These are phyloP conservation scores for Escovopsis sp. DNA, from an alignment of 2,329 filamentous ascomycete species.

Conservation along the genomic window DNA sequence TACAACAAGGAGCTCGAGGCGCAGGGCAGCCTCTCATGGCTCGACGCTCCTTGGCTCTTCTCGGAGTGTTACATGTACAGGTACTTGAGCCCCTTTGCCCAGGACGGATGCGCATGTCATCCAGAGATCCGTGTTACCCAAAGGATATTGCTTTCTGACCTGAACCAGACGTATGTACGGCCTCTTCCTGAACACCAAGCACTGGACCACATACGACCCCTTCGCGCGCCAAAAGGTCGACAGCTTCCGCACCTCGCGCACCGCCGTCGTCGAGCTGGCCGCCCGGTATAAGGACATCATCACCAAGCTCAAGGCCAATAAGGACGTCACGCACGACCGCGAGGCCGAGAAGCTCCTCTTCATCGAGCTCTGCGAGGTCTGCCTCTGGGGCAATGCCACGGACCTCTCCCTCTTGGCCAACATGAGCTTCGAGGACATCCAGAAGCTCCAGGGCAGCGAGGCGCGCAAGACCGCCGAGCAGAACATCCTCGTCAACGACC, in stretches of 20 bases:
- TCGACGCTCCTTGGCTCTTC: conserved; percentile 75
- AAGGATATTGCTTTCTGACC: background rate
- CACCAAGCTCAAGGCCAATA: conserved; percentile 42
- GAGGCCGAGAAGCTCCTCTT: conserved; percentile 68
- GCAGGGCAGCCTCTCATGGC: conserved; percentile 63
- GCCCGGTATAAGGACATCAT: conserved; percentile 63
- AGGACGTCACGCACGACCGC: conserved; percentile 38
- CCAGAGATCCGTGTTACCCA: background rate
- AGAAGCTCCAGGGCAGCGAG: conserved; percentile 82
- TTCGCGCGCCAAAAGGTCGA: conserved; percentile 81
- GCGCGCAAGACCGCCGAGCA: conserved; percentile 76
- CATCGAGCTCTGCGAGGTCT: conserved; percentile 88
- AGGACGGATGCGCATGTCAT: background rate
- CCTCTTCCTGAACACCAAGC: conserved; percentile 56
- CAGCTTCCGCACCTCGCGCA: conserved; percentile 82
- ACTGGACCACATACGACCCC: conserved; percentile 85
- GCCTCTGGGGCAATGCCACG: conserved; percentile 93
- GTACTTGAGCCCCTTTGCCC: conserved; percentile 29
- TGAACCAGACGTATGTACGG: conserved; percentile 53
- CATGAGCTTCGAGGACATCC: conserved; percentile 87
- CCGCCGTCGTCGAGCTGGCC: conserved; percentile 70
- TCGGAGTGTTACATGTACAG: conserved; percentile 89
- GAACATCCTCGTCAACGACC: conserved; percentile 84
- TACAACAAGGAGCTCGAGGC: conserved; percentile 80
- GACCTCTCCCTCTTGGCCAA: conserved; percentile 84